Conservation (phyloP, 345 rosid species). For the Aegle marmelos region DNA sequence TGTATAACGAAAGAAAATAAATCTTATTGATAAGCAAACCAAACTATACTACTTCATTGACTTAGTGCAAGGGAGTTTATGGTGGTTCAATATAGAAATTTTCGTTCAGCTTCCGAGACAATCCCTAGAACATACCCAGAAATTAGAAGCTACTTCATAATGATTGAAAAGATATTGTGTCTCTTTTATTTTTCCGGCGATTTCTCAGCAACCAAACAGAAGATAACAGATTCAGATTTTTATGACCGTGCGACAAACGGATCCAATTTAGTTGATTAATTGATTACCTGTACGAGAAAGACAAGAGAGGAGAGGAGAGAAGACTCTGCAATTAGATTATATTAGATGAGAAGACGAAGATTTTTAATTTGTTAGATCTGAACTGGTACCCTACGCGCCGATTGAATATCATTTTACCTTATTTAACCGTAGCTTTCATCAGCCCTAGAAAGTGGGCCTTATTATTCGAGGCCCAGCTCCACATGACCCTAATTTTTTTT, state of each 20-base stretch:
- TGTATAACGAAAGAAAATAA: neutral
- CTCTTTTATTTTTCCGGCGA: neutral
- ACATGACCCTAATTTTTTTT: no score
- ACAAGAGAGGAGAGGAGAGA: neutral
- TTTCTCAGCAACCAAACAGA: slow-evolving; percentile 3
- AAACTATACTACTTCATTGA: neutral
- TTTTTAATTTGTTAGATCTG: neutral
- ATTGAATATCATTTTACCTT: no score
- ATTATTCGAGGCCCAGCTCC: no score
- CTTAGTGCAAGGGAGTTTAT: neutral
- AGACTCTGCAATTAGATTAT: no score
- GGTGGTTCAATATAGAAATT: neutral
- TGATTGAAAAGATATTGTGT: neutral
- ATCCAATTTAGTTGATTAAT: neutral
- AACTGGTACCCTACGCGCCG: neutral
- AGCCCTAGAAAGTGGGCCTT: neutral
- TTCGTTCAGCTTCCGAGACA: neutral
- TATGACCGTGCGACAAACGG: neutral
- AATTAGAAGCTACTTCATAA: neutral
- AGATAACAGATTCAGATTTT: neutral
- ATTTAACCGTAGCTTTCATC: neutral
- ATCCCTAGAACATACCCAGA: neutral
- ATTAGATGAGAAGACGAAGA: neutral
- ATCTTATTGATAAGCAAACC: neutral
- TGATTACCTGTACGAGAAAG: slow-evolving; percentile 1